phyloP scores from a whole-genome alignment of 2,329 filamentous ascomycete genomes.

The Boeremia exigua region DNA sequence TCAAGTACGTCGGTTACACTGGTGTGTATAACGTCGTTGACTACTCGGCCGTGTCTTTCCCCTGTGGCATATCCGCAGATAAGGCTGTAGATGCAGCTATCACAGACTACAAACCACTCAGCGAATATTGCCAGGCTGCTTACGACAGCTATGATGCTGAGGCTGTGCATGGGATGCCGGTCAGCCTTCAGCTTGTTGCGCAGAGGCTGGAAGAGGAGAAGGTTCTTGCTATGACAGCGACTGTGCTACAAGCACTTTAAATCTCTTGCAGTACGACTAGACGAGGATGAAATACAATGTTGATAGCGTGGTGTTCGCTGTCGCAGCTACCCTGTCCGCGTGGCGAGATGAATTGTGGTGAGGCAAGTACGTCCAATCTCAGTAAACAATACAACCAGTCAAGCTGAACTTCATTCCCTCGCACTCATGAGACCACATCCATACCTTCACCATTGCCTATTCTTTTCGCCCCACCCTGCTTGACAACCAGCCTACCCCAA shows the following conservation, averaged over 20 bases:
- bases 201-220: constrained; percentile 52
- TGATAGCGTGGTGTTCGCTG: background rate
- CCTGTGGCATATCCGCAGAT: constrained; percentile 49
- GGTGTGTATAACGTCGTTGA: constrained; percentile 58
- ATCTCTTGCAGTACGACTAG: background rate
- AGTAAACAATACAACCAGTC: constrained; percentile 3
- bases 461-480: constrained; percentile 6
- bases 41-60: constrained; percentile 55
- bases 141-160: constrained; percentile 48
- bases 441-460: constrained; percentile 18
- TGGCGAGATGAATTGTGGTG: background rate
- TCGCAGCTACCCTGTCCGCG: background rate
- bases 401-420: background rate
- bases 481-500: constrained; percentile 23
- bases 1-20: constrained; percentile 55
- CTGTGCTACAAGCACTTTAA: constrained; percentile 38
- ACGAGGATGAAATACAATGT: background rate
- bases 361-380: background rate
- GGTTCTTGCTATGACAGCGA: constrained; percentile 49
- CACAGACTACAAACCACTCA: constrained; percentile 36
- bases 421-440: constrained; percentile 6
- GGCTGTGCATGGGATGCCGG: constrained; percentile 52
- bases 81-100: constrained; percentile 45
- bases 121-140: constrained; percentile 49
- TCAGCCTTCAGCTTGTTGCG: constrained; percentile 51